phyloP scores from a whole-genome alignment of 495 filamentous ascomycete genomes.

The Annulohypoxylon nitens region DNA sequence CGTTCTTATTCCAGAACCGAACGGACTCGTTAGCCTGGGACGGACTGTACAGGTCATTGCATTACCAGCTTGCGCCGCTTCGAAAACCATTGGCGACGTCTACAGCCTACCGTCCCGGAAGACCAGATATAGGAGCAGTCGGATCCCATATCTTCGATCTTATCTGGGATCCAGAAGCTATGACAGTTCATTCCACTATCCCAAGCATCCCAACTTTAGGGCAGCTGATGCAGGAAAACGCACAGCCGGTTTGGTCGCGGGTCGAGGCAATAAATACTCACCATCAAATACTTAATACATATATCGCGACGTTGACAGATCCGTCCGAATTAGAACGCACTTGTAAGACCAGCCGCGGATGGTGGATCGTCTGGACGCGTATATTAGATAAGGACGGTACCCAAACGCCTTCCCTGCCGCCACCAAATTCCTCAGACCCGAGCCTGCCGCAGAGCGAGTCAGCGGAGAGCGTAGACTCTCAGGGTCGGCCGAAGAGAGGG shows the following conservation, averaged over 20 bases:
- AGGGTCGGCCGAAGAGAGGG: background rate
- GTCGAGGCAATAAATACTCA: slow-evolving; percentile 93
- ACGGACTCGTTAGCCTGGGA: slow-evolving; percentile 75
- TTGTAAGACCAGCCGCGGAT: slow-evolving; percentile 89
- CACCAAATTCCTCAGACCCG: slow-evolving; percentile 35
- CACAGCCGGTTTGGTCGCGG: slow-evolving; percentile 72
- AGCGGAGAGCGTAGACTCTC: slow-evolving; percentile 48
- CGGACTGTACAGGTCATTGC: slow-evolving; percentile 82
- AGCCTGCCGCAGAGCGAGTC: slow-evolving; percentile 36
- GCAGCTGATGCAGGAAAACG: slow-evolving; percentile 38
- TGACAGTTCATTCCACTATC: slow-evolving; percentile 85
- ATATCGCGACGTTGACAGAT: slow-evolving; percentile 70
- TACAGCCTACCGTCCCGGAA: slow-evolving; percentile 67
- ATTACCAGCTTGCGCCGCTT: slow-evolving; percentile 83
- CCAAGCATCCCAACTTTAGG: slow-evolving; percentile 86
- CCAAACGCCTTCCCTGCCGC: slow-evolving; percentile 2
- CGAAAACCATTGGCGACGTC: slow-evolving; percentile 76
- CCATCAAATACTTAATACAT: slow-evolving; percentile 82
- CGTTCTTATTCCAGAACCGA: slow-evolving; percentile 83
- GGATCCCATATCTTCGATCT: slow-evolving; percentile 80
- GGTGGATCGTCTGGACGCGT: slow-evolving; percentile 97
- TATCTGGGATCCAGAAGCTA: slow-evolving; percentile 81
- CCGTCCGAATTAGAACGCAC: slow-evolving; percentile 81
- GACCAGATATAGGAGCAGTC: slow-evolving; percentile 55
- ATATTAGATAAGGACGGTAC: slow-evolving; percentile 63